Evolutionary conservation across 192 early-diverging fungal species (phyloP).

Genomic region (Entomortierella lignicola): DNA sequence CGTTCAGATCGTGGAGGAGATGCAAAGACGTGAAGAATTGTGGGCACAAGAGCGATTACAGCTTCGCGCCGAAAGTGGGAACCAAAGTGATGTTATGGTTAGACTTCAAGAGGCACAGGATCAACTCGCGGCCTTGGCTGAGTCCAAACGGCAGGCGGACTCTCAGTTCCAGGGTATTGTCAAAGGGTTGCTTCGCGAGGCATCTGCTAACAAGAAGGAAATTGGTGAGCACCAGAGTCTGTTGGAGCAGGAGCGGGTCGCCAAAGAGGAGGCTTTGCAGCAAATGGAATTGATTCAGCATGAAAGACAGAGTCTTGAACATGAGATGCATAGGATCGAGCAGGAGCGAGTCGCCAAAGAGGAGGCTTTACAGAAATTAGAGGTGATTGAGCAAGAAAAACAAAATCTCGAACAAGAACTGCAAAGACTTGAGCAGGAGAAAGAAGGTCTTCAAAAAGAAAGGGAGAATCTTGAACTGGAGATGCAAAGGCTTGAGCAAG

Average conservation of each 20-base stretch:
- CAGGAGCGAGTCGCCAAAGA: constrained; percentile 26
- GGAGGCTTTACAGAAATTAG: constrained; percentile 9
- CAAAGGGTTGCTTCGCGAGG: constrained; percentile 47
- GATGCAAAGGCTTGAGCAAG: background rate
- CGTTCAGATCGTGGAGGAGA: constrained; percentile 50
- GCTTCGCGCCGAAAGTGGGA: constrained; percentile 1
- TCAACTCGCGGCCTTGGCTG: constrained; percentile 31
- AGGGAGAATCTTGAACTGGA: background rate
- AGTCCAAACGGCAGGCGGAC: constrained; percentile 51
- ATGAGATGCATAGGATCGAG: constrained; percentile 4
- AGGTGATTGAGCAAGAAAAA: constrained; percentile 4
- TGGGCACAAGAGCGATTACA: constrained; percentile 30
- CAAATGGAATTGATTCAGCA: constrained; percentile 16
- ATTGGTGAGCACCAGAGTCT: constrained; percentile 2
- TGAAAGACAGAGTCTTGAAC: constrained; percentile 2
- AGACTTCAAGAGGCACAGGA: constrained; percentile 44
- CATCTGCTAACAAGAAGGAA: constrained; percentile 38
- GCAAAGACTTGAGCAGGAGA: constrained; percentile 6
- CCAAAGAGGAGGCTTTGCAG: constrained; percentile 14
- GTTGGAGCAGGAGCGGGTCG: constrained; percentile 26
- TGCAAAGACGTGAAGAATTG: constrained; percentile 43
- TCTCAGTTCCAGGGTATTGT: constrained; percentile 53
- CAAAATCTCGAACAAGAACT: background rate
- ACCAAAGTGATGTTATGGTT: constrained; percentile 7
- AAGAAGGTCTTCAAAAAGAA: background rate